phyloP scores from a whole-genome alignment of 2,329 filamentous ascomycete species.

The Pseudogymnoascus sp. region DNA sequence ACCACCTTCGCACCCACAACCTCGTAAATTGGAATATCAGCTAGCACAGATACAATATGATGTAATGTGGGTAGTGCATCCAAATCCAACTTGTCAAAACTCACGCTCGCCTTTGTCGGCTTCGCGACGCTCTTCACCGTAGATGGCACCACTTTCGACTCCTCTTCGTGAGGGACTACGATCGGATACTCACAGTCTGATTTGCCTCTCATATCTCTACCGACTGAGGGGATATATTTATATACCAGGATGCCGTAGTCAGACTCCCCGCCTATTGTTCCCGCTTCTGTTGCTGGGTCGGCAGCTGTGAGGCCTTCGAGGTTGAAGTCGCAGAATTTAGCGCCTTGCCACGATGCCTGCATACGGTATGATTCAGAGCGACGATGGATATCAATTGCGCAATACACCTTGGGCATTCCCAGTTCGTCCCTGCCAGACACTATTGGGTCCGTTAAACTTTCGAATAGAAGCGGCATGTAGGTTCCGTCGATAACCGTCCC shows the following conservation, averaged over 20 bases:
- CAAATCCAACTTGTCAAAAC: slow-evolving; percentile 44
- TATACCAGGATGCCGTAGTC: slow-evolving; percentile 43
- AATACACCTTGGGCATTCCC: slow-evolving; percentile 48
- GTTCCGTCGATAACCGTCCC: slow-evolving; percentile 40
- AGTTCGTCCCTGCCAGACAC: slow-evolving; percentile 47
- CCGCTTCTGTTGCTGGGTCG: slow-evolving; percentile 19
- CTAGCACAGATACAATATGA: slow-evolving; percentile 44
- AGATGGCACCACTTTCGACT: slow-evolving; percentile 21
- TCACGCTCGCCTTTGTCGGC: slow-evolving; percentile 33
- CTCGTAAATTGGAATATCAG: slow-evolving; percentile 49
- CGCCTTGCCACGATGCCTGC: slow-evolving; percentile 34
- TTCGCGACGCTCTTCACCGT: slow-evolving; percentile 1
- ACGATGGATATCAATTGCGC: slow-evolving; percentile 37
- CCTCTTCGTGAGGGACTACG: slow-evolving; percentile 12
- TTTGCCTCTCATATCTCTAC: slow-evolving; percentile 34
- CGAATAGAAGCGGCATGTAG: slow-evolving; percentile 49
- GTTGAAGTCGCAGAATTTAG: slow-evolving; percentile 33
- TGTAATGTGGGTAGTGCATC: slow-evolving; percentile 51
- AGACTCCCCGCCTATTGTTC: slow-evolving; percentile 24
- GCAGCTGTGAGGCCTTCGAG: slow-evolving; percentile 28
- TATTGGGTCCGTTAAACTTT: slow-evolving; percentile 53
- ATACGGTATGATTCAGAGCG: slow-evolving; percentile 45
- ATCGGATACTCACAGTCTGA: slow-evolving; percentile 47
- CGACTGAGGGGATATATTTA: slow-evolving; percentile 49
- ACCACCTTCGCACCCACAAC: slow-evolving; percentile 48